Evolutionary conservation across 306 rosid species (phyloP), one percentile per base, ranked within the genome.

Genomic region (Cucurbita ficifolia): DNA sequence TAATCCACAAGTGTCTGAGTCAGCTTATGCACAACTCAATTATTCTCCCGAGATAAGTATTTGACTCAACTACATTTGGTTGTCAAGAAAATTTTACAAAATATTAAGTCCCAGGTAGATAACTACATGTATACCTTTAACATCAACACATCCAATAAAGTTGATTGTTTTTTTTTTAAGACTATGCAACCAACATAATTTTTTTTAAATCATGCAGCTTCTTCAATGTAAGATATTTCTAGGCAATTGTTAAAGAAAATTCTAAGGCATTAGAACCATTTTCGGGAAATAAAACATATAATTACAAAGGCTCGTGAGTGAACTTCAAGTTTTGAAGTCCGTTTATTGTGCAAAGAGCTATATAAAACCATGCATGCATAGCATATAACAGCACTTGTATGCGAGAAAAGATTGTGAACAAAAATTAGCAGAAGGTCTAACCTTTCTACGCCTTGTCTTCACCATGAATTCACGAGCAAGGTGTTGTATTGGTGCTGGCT

Each of bases 381-480:
- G 39, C 21, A 60, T 17, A 63, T 13, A 59, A 33, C 43, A 16
- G 65, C 17, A n/a, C n/a, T 33, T 0, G 39, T 8, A 46, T 60
- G 42, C 42, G 1, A 52, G 43, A 19, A 60, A 4, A 51, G 38
- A 79, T 64, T 35, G 42, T 33, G 29, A 80, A 46, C 17, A 16
- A 2, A 4, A 43, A 24, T 39, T 10, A 55, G 67, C 69, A 39
- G 62, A 55, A 74, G 19, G 24, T 29, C 38, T 22, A 86, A 95
- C 99, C 97, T 95, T 94, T 74, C 99, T 86, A 73, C 99, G 97
- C 81, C 99, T 84, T 61, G 97, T 95, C 86, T 95, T 95, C 21
- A 95, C 99, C 99, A 95, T 95, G 78, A 95, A 95, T 75, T 95
- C 99, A 18, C 97, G 99, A 40, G 97, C 99, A 75, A 95, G 96